Percentiles rank a stretch among this genome's conserved stretches.
phyloP scores from a whole-genome alignment of 106 monocot species.

The Dioscorea zingiberensis region DNA sequence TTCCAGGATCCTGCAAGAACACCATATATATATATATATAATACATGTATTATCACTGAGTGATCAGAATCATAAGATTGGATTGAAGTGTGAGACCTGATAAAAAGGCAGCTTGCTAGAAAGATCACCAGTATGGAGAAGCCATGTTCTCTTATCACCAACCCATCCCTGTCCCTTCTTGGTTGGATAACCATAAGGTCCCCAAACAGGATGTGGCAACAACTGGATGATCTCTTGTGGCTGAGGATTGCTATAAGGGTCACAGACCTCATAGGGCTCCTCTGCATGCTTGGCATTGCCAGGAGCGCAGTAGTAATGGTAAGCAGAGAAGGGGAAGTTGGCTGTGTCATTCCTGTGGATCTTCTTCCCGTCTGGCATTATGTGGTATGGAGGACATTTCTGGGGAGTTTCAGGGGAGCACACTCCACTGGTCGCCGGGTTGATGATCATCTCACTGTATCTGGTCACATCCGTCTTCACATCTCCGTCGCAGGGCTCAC shows the following conservation, averaged over 20 bases:
- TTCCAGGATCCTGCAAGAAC: slow-evolving; percentile 52
- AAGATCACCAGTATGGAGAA: slow-evolving; percentile 62
- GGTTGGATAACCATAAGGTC: slow-evolving; percentile 66
- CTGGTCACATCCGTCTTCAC: slow-evolving; percentile 73
- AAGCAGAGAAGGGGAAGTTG: slow-evolving; percentile 52
- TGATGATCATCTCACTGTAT: slow-evolving; percentile 87
- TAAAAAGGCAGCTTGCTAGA: slow-evolving; percentile 69
- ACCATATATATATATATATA: too few relatives aligned
- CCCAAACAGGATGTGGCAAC: slow-evolving; percentile 76
- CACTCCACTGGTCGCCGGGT: slow-evolving; percentile 45
- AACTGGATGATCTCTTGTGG: slow-evolving; percentile 83
- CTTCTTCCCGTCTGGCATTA: slow-evolving; percentile 47
- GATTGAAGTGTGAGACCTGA: too few relatives aligned
- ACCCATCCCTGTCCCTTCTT: slow-evolving; percentile 72
- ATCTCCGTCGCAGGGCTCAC: slow-evolving; percentile 64
- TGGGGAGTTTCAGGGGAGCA: slow-evolving; percentile 32
- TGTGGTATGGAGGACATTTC: slow-evolving; percentile 75
- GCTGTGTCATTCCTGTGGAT: slow-evolving; percentile 40
- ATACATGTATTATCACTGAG: too few relatives aligned
- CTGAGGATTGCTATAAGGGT: slow-evolving; percentile 85
- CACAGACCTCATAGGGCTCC: slow-evolving; percentile 62
- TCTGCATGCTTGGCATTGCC: slow-evolving; percentile 53
- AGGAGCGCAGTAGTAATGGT: slow-evolving; percentile 73
- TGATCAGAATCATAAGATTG: too few relatives aligned
- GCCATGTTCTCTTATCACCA: slow-evolving; percentile 68